Evolutionary conservation across 108 stramenopile genomes (phyloP).

Genomic region (Pseudonitzschia multiseries): DNA sequence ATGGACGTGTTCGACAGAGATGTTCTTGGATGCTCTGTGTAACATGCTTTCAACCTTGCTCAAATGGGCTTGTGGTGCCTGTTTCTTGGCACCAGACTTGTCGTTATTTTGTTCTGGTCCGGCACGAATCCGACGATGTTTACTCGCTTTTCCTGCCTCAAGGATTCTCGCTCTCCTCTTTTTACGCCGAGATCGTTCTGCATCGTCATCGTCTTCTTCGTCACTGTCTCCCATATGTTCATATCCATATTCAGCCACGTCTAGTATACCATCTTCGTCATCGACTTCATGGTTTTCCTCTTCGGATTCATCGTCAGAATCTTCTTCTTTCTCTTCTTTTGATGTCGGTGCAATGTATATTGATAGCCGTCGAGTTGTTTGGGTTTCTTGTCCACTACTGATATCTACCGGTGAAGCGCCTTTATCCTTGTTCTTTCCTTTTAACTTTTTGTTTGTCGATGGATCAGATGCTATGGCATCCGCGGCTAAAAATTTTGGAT

Average conservation of each 20-base stretch:
- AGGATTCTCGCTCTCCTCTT: slow-evolving; percentile 20
- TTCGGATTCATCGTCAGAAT: slow-evolving; percentile 37
- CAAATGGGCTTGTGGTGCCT: slow-evolving; percentile 40
- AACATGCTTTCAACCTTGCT: slow-evolving; percentile 40
- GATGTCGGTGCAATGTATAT: slow-evolving; percentile 30
- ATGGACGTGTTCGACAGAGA: slow-evolving; percentile 51
- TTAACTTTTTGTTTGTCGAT: slow-evolving; percentile 28
- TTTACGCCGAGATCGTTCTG: not conserved
- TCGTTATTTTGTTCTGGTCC: slow-evolving; percentile 53
- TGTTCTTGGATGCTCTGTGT: slow-evolving; percentile 41
- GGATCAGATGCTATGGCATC: slow-evolving; percentile 58
- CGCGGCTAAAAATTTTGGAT: slow-evolving; percentile 65
- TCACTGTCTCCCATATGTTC: slow-evolving; percentile 41
- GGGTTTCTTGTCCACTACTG: not conserved
- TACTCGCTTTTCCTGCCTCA: slow-evolving; percentile 35
- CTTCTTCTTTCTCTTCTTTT: slow-evolving; percentile 35
- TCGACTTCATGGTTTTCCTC: slow-evolving; percentile 38
- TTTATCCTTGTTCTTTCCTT: slow-evolving; percentile 28
- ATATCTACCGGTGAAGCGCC: slow-evolving; percentile 19
- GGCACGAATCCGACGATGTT: slow-evolving; percentile 33
- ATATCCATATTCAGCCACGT: slow-evolving; percentile 35
- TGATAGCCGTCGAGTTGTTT: slow-evolving; percentile 32
- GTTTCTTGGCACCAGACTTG: slow-evolving; percentile 30
- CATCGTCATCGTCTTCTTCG: slow-evolving; percentile 34
- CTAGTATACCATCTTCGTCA: slow-evolving; percentile 40